phyloP scores from a whole-genome alignment of 805 yeast species.

The Scheffersomyces ergatensis region DNA sequence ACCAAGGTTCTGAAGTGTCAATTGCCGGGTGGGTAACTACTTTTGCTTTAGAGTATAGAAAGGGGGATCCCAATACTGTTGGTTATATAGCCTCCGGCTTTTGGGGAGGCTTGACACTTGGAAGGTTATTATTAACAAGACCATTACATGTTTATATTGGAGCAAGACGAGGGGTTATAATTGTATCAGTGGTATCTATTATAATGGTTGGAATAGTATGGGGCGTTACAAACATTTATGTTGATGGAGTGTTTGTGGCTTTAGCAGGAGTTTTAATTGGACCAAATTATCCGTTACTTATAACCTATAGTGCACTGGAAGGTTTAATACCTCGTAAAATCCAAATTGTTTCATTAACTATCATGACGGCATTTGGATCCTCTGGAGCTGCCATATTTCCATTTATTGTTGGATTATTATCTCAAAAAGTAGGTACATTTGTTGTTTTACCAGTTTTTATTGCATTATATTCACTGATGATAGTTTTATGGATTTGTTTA shows the following conservation, averaged over 20 bases:
- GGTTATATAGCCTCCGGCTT: constrained; percentile 69
- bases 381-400: constrained; percentile 60
- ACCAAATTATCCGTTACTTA: constrained; percentile 59
- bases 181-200: constrained; percentile 33
- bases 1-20: constrained; percentile 69
- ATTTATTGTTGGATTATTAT: constrained; percentile 48
- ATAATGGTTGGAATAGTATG: constrained; percentile 42
- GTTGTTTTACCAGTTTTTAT: constrained; percentile 50
- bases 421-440: constrained; percentile 44
- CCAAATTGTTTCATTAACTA: constrained; percentile 48
- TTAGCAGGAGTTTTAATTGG: constrained; percentile 62
- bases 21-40: constrained; percentile 73
- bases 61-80: constrained; percentile 43
- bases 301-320: constrained; percentile 41
- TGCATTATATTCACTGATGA: constrained; percentile 30
- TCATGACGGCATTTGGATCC: constrained; percentile 55
- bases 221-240: constrained; percentile 44
- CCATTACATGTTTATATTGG: constrained; percentile 38
- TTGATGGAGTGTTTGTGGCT: constrained; percentile 46
- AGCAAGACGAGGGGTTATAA: constrained; percentile 40
- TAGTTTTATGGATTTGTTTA: constrained; percentile 37
- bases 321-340: constrained; percentile 49
- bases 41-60: constrained; percentile 53
- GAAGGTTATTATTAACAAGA: constrained; percentile 53
- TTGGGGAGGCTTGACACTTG: constrained; percentile 70